These are phyloP conservation scores for Aspergillus uvarum DNA, from an alignment of 2,329 filamentous ascomycete species.

Conservation along the genomic window DNA sequence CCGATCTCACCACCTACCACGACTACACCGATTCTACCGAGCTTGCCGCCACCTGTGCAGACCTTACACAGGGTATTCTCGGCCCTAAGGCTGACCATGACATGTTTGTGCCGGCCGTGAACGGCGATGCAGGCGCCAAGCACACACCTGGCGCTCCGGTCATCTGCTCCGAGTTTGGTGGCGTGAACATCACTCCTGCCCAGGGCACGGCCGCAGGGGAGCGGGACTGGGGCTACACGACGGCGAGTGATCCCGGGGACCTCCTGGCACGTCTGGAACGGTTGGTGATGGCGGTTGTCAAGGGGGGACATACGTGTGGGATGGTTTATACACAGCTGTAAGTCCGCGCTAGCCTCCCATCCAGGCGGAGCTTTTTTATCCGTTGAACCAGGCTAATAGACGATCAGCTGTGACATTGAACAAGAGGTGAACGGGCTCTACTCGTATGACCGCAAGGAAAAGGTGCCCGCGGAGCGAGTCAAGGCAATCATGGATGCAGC, in stretches of 20 bases:
- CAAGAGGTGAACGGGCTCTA: conserved; percentile 69
- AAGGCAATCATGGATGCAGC: conserved; percentile 59
- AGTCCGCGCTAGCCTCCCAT: conserved; percentile 27
- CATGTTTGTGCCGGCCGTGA: conserved; percentile 54
- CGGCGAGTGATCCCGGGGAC: conserved; percentile 60
- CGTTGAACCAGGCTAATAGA: too few relatives aligned
- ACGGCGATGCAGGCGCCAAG: conserved; percentile 50
- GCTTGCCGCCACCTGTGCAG: conserved; percentile 56
- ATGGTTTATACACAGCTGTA: conserved; percentile 68
- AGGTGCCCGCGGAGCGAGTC: conserved; percentile 58
- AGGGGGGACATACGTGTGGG: conserved; percentile 58
- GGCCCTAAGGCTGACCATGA: conserved; percentile 52
- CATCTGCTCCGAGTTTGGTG: conserved; percentile 67
- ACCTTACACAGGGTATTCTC: conserved; percentile 54
- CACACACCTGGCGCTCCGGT: conserved; percentile 59
- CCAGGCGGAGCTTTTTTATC: too few relatives aligned
- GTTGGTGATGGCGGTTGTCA: conserved; percentile 58
- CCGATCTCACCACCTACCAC: conserved; percentile 67
- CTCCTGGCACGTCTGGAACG: conserved; percentile 59
- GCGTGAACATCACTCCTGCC: conserved; percentile 62
- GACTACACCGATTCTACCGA: conserved; percentile 62
- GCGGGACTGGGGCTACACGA: conserved; percentile 68
- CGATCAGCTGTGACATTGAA: conserved; percentile 55
- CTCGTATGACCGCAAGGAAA: conserved; percentile 60
- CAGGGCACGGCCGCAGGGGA: conserved; percentile 43